Percentiles rank a stretch among this genome's conserved stretches.
These are phyloP conservation scores for Amanita subjunquillea DNA, from an alignment of 768 basidiomycete genomes.

Conservation along the genomic window DNA sequence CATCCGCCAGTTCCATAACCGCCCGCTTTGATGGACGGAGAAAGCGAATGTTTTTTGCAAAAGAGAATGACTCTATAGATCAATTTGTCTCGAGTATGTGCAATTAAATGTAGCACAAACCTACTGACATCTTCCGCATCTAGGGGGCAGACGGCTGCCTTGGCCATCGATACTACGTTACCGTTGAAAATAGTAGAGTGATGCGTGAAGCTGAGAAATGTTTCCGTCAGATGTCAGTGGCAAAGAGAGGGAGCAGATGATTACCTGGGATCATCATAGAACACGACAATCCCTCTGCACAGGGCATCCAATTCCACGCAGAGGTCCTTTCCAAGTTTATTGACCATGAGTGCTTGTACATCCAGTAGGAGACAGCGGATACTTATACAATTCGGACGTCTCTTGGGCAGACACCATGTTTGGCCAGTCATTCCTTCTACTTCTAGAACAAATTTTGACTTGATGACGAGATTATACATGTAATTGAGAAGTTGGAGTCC, in stretches of 20 bases:
- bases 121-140: conserved; percentile 78
- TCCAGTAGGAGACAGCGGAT: background rate
- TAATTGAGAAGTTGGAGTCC: background rate
- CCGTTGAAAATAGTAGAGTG: conserved; percentile 66
- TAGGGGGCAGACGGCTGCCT: conserved; percentile 61
- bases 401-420: background rate
- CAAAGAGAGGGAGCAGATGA: background rate
- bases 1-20: conserved; percentile 89
- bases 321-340: conserved; percentile 20
- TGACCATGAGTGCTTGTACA: background rate
- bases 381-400: background rate
- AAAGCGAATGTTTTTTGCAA: conserved; percentile 58
- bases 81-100: background rate
- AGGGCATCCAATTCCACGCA: conserved; percentile 34
- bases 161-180: conserved; percentile 48
- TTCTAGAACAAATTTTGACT: background rate
- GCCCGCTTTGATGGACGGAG: conserved; percentile 79
- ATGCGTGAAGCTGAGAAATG: conserved; percentile 29
- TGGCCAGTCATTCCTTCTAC: background rate
- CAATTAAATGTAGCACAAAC: conserved; percentile 28
- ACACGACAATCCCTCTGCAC: conserved; percentile 37
- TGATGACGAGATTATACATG: background rate
- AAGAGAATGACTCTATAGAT: conserved; percentile 53
- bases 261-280: conserved; percentile 32
- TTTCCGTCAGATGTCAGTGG: background rate